phyloP scores from a whole-genome alignment of 148 eudicot species.

The Linanthus parryae region DNA sequence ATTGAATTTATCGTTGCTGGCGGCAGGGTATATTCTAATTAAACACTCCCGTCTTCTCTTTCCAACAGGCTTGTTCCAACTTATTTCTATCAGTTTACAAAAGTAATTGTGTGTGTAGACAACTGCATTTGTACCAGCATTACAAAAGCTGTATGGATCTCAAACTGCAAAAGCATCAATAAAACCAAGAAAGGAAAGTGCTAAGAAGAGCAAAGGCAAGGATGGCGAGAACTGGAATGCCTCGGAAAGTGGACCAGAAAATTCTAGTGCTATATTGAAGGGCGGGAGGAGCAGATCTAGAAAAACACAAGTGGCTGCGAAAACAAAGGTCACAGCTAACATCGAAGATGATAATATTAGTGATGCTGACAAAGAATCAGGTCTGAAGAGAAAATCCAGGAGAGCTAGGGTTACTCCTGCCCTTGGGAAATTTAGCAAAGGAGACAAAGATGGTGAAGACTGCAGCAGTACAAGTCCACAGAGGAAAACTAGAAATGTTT shows the following conservation, averaged over 20 bases:
- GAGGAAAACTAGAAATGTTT: too few relatives aligned
- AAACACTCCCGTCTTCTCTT: neutral
- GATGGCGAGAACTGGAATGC: conserved; percentile 17
- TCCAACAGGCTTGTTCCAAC: neutral
- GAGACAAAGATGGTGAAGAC: too few relatives aligned
- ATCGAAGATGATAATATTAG: conserved; percentile 9
- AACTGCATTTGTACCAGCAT: conserved; percentile 84
- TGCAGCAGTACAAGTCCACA: too few relatives aligned
- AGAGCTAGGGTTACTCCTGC: conserved; percentile 29
- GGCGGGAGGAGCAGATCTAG: conserved; percentile 35
- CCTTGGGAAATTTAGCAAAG: conserved; percentile 29
- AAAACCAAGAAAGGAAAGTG: conserved; percentile 34
- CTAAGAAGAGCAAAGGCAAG: conserved; percentile 34
- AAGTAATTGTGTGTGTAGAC: too few relatives aligned
- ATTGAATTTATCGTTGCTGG: conserved; percentile 83
- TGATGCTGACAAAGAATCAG: conserved; percentile 12
- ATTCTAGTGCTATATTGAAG: conserved; percentile 12
- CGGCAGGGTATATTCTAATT: conserved; percentile 68
- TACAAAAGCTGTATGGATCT: conserved; percentile 63
- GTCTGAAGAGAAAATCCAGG: conserved; percentile 21
- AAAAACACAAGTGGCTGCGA: conserved; percentile 23
- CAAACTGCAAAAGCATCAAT: conserved; percentile 51
- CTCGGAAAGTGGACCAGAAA: conserved; percentile 29
- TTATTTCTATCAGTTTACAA: too few relatives aligned
- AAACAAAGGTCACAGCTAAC: conserved; percentile 11